Evolutionary conservation across 2,329 filamentous ascomycete species (phyloP).

Genomic region (Trichoderma polysporum): DNA sequence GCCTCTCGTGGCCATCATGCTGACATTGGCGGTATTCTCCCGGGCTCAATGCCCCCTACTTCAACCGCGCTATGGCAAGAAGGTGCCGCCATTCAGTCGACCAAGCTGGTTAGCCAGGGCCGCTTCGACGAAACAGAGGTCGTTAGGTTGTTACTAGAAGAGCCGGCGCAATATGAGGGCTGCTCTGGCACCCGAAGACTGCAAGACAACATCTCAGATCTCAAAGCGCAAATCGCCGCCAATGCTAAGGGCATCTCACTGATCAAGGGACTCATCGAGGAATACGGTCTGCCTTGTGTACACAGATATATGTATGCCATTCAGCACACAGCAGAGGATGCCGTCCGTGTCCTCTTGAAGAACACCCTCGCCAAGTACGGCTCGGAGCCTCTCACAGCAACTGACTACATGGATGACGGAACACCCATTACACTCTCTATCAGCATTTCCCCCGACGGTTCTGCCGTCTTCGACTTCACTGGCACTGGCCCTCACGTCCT

Average conservation of each 20-base stretch:
- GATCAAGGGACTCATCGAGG: slow-evolving; percentile 67
- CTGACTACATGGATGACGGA: slow-evolving; percentile 79
- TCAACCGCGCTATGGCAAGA: slow-evolving; percentile 65
- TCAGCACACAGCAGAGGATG: slow-evolving; percentile 49
- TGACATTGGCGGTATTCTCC: slow-evolving; percentile 71
- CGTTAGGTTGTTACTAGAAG: slow-evolving; percentile 66
- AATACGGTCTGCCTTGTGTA: slow-evolving; percentile 70
- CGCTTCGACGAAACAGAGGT: slow-evolving; percentile 77
- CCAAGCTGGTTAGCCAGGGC: slow-evolving; percentile 73
- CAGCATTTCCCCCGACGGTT: slow-evolving; percentile 70
- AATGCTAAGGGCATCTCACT: slow-evolving; percentile 82
- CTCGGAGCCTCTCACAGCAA: slow-evolving; percentile 29
- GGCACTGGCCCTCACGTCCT: slow-evolving; percentile 35
- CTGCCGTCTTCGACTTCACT: slow-evolving; percentile 63
- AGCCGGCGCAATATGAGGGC: slow-evolving; percentile 71
- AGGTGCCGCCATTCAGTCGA: slow-evolving; percentile 62
- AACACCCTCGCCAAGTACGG: slow-evolving; percentile 23
- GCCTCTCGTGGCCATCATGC: slow-evolving; percentile 58
- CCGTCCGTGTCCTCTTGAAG: slow-evolving; percentile 57
- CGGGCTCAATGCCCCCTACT: slow-evolving; percentile 79
- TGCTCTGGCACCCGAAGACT: slow-evolving; percentile 78
- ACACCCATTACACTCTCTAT: slow-evolving; percentile 74
- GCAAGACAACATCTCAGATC: slow-evolving; percentile 79
- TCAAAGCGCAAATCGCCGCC: slow-evolving; percentile 83
- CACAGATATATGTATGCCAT: slow-evolving; percentile 56